Percentiles rank a stretch among this genome's conserved stretches.
phyloP scores from a whole-genome alignment of 306 rosid genomes.

The Carpinus fangiana region DNA sequence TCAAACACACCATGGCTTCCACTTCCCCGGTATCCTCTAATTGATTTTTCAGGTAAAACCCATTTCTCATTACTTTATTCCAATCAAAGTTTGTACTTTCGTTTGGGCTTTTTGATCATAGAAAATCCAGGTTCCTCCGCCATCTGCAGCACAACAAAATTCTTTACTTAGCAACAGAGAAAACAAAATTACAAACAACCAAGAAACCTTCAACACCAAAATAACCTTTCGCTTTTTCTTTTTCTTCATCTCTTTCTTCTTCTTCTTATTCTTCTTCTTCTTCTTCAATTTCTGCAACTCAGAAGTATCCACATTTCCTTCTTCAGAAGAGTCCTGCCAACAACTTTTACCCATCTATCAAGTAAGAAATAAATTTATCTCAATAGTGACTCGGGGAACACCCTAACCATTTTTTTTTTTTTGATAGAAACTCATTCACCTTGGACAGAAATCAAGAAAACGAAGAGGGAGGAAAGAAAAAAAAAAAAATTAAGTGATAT shows the following conservation, averaged over 20 bases:
- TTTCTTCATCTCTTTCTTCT: slow-evolving; percentile 12
- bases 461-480: not conserved
- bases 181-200: slow-evolving; percentile 10
- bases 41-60: slow-evolving; percentile 1
- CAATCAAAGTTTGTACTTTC: slow-evolving; percentile 48
- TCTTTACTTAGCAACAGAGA: slow-evolving; percentile 5
- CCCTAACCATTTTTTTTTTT: not conserved
- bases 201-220: slow-evolving; percentile 18
- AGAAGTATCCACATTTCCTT: slow-evolving; percentile 35
- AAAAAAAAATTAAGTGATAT: not conserved
- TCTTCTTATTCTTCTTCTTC: slow-evolving; percentile 39
- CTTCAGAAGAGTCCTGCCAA: slow-evolving; percentile 49
- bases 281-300: slow-evolving; percentile 46
- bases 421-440: slow-evolving; percentile 6
- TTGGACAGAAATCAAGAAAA: not conserved
- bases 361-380: slow-evolving; percentile 8
- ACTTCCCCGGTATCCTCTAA: not conserved
- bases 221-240: slow-evolving; percentile 45
- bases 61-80: not conserved
- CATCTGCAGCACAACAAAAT: slow-evolving; percentile 41
- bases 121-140: slow-evolving; percentile 42
- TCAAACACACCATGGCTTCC: not conserved
- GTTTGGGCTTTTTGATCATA: slow-evolving; percentile 43
- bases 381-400: not conserved
- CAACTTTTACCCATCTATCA: slow-evolving; percentile 10